Evolutionary conservation across 306 rosid genomes (phyloP).

Genomic region (Dryas alaskensis): DNA sequence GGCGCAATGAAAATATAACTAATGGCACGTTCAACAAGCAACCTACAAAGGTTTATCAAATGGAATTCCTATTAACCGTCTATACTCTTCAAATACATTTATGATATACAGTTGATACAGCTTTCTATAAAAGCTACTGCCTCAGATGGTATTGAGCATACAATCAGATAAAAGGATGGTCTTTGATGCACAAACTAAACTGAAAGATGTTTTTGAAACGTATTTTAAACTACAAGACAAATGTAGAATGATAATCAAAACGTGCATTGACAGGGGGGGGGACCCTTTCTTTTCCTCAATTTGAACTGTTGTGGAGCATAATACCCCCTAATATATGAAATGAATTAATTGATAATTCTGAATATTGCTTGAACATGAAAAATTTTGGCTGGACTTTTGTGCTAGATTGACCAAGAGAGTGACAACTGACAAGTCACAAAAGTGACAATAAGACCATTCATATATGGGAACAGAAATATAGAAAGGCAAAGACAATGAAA

Average conservation of each 20-base stretch:
- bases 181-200: neutral
- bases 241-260: no score
- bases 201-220: neutral
- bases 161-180: neutral
- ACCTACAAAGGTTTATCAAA: conserved; percentile 33
- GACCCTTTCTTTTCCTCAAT: no score
- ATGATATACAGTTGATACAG: neutral
- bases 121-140: neutral
- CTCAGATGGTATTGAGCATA: neutral
- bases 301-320: no score
- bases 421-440: no score
- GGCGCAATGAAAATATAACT: conserved; percentile 23
- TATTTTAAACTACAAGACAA: no score
- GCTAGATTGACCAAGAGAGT: neutral
- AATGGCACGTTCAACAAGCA: conserved; percentile 24
- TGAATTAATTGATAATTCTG: neutral
- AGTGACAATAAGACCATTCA: neutral
- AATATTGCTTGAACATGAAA: neutral
- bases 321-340: neutral
- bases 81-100: neutral
- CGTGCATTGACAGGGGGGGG: no score
- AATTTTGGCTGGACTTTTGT: neutral
- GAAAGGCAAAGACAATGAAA: neutral
- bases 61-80: neutral
- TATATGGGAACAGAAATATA: neutral